Evolutionary conservation across 2,329 filamentous ascomycete genomes (phyloP).

Genomic region (Penicillium sp.): DNA sequence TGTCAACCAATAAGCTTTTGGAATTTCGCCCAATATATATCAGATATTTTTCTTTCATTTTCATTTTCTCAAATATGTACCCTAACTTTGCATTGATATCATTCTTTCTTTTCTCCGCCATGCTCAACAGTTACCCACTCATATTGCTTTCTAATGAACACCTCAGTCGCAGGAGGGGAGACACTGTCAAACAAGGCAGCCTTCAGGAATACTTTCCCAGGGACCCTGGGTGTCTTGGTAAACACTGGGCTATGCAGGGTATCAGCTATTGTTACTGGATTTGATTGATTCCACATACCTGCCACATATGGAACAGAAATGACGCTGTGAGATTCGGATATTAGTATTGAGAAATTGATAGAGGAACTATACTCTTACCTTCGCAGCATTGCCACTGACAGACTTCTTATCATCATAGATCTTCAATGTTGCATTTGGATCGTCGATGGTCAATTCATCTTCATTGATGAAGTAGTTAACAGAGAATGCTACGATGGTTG

Average conservation of each 20-base stretch:
- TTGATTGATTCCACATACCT: slow-evolving; percentile 13
- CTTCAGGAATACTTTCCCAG: slow-evolving; percentile 22
- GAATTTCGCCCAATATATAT: too few species aligned
- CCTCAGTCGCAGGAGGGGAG: slow-evolving; percentile 8
- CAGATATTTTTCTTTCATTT: too few species aligned
- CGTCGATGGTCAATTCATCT: slow-evolving; percentile 19
- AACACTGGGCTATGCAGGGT: slow-evolving; percentile 8
- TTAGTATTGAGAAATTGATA: not conserved
- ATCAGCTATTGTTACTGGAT: not conserved
- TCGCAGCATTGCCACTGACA: slow-evolving; percentile 10
- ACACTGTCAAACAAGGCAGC: slow-evolving; percentile 19
- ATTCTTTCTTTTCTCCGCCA: not conserved
- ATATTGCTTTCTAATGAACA: slow-evolving; percentile 12
- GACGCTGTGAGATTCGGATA: slow-evolving; percentile 6
- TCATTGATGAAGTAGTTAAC: slow-evolving; percentile 23
- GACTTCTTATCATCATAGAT: slow-evolving; percentile 19
- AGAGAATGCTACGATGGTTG: slow-evolving; percentile 18
- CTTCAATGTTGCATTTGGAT: slow-evolving; percentile 10
- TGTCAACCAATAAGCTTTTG: too few species aligned
- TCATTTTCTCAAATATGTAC: too few species aligned
- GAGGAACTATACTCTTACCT: slow-evolving; percentile 3
- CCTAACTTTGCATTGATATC: not conserved
- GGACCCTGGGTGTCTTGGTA: slow-evolving; percentile 11
- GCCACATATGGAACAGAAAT: slow-evolving; percentile 26
- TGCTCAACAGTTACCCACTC: slow-evolving; percentile 6